Base-by-base conservation (phyloP, 2,329 filamentous ascomycete species). In the Balansia obtecta region DNA sequence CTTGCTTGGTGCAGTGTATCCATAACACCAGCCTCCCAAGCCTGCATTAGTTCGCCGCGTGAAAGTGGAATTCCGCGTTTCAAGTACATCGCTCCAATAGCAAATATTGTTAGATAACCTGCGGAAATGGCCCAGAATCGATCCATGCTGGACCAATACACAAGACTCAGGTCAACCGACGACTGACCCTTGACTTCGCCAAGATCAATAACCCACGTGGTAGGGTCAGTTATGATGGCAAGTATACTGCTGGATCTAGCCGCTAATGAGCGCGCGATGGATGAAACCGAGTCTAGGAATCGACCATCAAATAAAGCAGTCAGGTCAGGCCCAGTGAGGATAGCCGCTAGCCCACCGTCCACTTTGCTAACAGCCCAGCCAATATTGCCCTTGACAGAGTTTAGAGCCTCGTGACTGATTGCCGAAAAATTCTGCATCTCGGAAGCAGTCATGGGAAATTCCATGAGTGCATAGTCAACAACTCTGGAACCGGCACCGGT, bases 1-100 rank as follows among this genome's bases (percentile, higher is more conserved):
- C 93, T 94, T 45, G 93, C 93, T 73, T 98, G 94, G 55, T 89
- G 84, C 20, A 98, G 74, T 1, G 83, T 76, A 55, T 97, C 91
- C 22, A 91, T 84, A 41, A 96, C 67, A 8, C 83, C 77, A 22
- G 84, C 85, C 64, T 97, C 90, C 75, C 77, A 79, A 33, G 80
- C 77, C 52, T 79, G 77, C 47, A 76, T 72, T 1, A 76, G 67
- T 50, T 72, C 72, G 3, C 72, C 68, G 1, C 70, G 69, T 2
- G 83, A 82, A 55, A 95, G 77, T 0, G 86, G 80, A 6, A 77
- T 77, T 27, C 85, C 84, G 52, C 85, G 75, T 51, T 81, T 83
- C 32, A 97, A 75, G 63, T 97, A 98, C 1, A 91, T 69, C 22
- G 85, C 82, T 2, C 88, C 88, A 33, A 86, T 64, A 43, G 86